Evolutionary conservation across 208 protist genomes (phyloP), one percentile per base, ranked within the genome.

Genomic region (Balamuthia mandrillaris): DNA sequence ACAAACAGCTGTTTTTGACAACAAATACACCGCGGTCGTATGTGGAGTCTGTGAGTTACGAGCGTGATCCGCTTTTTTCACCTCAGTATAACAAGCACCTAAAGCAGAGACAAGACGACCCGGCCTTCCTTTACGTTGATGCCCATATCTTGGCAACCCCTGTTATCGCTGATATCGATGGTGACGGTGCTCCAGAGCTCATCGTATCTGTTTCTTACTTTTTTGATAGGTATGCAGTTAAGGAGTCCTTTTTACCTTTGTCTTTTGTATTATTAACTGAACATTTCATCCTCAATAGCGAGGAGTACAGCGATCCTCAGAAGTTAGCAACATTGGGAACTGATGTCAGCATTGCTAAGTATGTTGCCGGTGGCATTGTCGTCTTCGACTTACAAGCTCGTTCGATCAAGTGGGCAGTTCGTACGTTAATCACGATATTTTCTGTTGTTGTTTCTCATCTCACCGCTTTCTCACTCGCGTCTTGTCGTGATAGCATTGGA

Each of bases 201-300:
- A 90, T 98, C 4, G 47, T 97, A 6, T 90, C 96, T 47, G 91
- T 96, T 21, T 96, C 94, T 41, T 98, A 96, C 84, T 97, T 93
- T 70, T 96, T 94, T 81, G 93, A 97, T 81, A 29, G 37, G 51
- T 88, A 88, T 51, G 42, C 42, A 31, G 58, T 66, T n/a, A n/a
- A n/a, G n/a, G n/a, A 37, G 58, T 45, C 35, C 14, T 63, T 51
- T 78, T 63, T 54, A 14, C 42, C 44, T 18, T 56, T 70, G 24
- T 31, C n/a, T 21, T 61, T 16, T 29, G 42, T 18, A 41, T 31
- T 33, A 14, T 1, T 16, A 10, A 3, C 6, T 18, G n/a, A 12
- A 60, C 56, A 86, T 35, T 85, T 93, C 86, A 86, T 88, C 35
- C 31, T 65, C 37, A 56, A 72, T 33, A 74, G 49, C 0, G 74